These are phyloP conservation scores for Babesia sp. DNA, from an alignment of 169 alveolate species.

Conservation along the genomic window DNA sequence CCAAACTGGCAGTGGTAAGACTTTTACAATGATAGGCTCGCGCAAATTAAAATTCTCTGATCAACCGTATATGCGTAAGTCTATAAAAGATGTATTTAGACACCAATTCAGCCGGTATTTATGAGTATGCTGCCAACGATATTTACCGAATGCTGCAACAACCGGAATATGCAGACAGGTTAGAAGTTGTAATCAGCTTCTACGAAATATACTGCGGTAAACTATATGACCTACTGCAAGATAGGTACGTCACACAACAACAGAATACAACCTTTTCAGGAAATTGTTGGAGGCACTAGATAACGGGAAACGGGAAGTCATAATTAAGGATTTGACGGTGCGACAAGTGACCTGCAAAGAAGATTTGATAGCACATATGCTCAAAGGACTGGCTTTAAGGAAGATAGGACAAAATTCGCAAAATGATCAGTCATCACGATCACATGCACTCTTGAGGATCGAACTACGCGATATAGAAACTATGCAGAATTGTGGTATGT, in stretches of 20 bases:
- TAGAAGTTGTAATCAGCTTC: slow-evolving; percentile 89
- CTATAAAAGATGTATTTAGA: neutral
- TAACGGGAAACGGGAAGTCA: slow-evolving; percentile 91
- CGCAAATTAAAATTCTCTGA: slow-evolving; percentile 55
- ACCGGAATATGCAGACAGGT: slow-evolving; percentile 66
- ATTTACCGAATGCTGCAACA: slow-evolving; percentile 82
- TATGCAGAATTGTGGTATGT: slow-evolving; percentile 58
- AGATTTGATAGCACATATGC: slow-evolving; percentile 87
- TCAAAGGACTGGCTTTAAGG: slow-evolving; percentile 85
- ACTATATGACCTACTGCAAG: slow-evolving; percentile 95
- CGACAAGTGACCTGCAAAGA: slow-evolving; percentile 85
- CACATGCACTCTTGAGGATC: slow-evolving; percentile 97
- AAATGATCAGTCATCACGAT: slow-evolving; percentile 96
- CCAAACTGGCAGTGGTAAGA: slow-evolving; percentile 96
- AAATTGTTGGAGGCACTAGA: slow-evolving; percentile 85
- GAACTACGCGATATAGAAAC: slow-evolving; percentile 82
- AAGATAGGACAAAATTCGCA: slow-evolving; percentile 96
- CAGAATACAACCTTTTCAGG: slow-evolving; percentile 27
- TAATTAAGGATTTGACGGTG: slow-evolving; percentile 91
- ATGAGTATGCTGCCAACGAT: slow-evolving; percentile 91
- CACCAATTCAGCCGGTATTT: slow-evolving; percentile 87
- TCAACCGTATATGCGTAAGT: slow-evolving; percentile 52
- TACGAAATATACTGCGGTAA: slow-evolving; percentile 99
- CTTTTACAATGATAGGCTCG: slow-evolving; percentile 97
- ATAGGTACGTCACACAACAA: slow-evolving; percentile 69